phyloP scores from a whole-genome alignment of 2,329 filamentous ascomycete species.

The Trichoderma aggressivum region DNA sequence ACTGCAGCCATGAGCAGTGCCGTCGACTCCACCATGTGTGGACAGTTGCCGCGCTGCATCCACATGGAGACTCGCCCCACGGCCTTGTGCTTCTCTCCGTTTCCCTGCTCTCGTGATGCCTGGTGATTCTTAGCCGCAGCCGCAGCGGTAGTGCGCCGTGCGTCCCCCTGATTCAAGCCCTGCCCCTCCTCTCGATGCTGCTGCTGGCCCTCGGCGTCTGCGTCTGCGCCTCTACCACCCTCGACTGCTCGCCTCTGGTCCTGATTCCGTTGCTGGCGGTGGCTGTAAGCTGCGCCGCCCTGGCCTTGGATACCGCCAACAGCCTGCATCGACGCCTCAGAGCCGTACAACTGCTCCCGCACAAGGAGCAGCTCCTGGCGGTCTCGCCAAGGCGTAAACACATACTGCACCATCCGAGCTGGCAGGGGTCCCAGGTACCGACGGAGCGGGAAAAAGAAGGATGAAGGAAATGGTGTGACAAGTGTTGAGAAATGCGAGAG shows the following conservation, averaged over 20 bases:
- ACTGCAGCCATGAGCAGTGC: conserved; percentile 68
- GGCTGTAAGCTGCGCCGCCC: conserved; percentile 5
- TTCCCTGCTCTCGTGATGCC: conserved; percentile 10
- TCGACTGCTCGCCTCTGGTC: not conserved
- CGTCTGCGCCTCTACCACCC: not conserved
- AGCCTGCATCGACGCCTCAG: conserved; percentile 17
- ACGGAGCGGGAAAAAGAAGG: not conserved
- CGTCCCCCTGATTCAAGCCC: conserved; percentile 15
- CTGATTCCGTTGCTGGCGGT: not conserved
- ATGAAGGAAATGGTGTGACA: not conserved
- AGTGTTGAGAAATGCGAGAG: not conserved
- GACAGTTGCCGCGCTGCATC: conserved; percentile 71
- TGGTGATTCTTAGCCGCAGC: not conserved
- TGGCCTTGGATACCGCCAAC: not conserved
- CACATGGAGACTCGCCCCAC: conserved; percentile 62
- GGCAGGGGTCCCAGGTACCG: not conserved
- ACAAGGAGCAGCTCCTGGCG: conserved; percentile 63
- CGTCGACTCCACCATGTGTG: conserved; percentile 76
- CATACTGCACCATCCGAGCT: conserved; percentile 61
- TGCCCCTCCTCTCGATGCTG: conserved; percentile 6
- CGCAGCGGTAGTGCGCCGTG: not conserved
- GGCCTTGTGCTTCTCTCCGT: conserved; percentile 37
- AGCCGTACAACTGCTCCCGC: conserved; percentile 59
- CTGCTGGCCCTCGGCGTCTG: not conserved
- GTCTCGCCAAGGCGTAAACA: conserved; percentile 71